Base-by-base conservation (phyloP, 179 eudicot species). In the Sideroxylon spinosum region DNA sequence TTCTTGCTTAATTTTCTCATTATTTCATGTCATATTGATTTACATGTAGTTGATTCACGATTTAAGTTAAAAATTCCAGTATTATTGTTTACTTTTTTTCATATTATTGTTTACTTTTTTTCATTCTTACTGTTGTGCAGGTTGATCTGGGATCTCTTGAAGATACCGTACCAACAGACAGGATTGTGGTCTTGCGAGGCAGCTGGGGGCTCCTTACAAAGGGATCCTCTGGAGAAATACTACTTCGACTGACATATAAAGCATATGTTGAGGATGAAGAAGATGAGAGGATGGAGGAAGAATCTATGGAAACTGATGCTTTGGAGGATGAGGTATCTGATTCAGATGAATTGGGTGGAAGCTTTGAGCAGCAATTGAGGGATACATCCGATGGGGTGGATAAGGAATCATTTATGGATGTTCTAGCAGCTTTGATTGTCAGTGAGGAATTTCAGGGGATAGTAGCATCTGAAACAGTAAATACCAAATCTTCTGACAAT, bases 231-330 rank as follows among this genome's bases (percentile, higher is more conserved):
- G 98, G 95, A 32, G 99, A 95, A 81, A 62, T 93, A 81, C 89
- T 91, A 73, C 88, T 95, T 62, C 90, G 97, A 59, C 79, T 95
- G 75, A 93, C 99, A 22, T 95, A 95, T 82, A 95, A 93, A 88
- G 99, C 94, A 69, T 93, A 93, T 82, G 99, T 93, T 22, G 98
- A 93, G 86, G 98, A 95, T 82, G 99, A 95, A 86, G 97, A 95
- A 78, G 98, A 92, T 69, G 97, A 93, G 80, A 83, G 80, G 68
- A 80, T 76, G 9, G 87, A 83, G 73, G 76, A 80, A 70, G 82
- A 77, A 46, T 79, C 72, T 62, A 57, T 57, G 62, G 86, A 87
- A 71, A 46, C 85, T 22, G 88, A 89, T 79, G 82, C 81, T 68
- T 88, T 89, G 28, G 96, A 89, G 83, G 95, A 93, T 78, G 95